Base-by-base conservation (phyloP, 2,329 filamentous ascomycete genomes). In the Penicillium sp. region DNA sequence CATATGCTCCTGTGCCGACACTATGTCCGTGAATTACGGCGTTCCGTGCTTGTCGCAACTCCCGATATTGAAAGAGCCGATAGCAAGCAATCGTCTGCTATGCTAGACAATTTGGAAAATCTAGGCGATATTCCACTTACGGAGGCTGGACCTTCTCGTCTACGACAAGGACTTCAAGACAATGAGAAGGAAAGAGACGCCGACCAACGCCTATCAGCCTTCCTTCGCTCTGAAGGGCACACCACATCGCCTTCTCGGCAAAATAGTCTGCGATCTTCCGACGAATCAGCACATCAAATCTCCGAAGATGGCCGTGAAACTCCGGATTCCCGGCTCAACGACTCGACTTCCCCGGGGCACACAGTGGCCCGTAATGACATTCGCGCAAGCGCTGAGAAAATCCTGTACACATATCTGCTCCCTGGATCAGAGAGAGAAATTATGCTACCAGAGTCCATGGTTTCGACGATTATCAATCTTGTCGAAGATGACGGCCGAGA, bases 401-500 rank as follows among this genome's bases (percentile, higher is more conserved):
- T 99, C 47, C 82, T 99, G n/a, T 99, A 97, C 76, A 97, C 93
- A 1, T 99, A 94, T 70, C 81, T 99, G 6, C 84, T 99, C 2
- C 91, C 92, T 0, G 92, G 91, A n/a, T 90, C 94, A 0, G 94
- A 99, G 76, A 86, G 95, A 63, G 94, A 99, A 75, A 97, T 99
- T 63, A 91, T 92, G 43, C 83, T 99, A 6, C 93, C 94, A 0
- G 88, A 92, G 57, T 86, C 86, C 32, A 96, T 97, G 68, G 88
- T 93, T 0, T 83, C 89, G 51, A 87, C 92, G 23, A 92, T 97
- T 56, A 95, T 91, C 36, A 82, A 86, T 18, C 84, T 90, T 13
- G 95, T 99, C 59, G 94, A 99, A 75, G 88, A 93, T 63, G 87
- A 91, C 61, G 90, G 91, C 42, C 86, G 94, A 64, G 94, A 97